Percentiles rank a stretch among this genome's conserved stretches.
Evolutionary conservation across 257 asterid genomes (phyloP).

Genomic region (Nicotiana otophora): DNA sequence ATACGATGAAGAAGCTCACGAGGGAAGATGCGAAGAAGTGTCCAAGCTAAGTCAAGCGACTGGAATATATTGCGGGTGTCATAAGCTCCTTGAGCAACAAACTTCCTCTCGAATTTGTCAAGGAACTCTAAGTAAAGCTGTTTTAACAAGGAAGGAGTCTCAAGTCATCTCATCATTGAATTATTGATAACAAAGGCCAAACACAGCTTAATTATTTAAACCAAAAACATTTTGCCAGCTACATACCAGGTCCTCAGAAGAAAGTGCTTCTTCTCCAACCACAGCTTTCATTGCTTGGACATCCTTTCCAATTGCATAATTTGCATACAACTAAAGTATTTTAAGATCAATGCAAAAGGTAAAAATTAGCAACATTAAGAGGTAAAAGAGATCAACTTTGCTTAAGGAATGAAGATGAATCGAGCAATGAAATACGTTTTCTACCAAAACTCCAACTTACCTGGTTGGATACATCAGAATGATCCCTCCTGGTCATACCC

Average conservation of each 20-base stretch:
- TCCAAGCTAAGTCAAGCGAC: slow-evolving; percentile 97
- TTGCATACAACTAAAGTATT: slow-evolving; percentile 54
- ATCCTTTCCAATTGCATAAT: slow-evolving; percentile 82
- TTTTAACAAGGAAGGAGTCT: background rate
- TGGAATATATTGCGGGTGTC: slow-evolving; percentile 86
- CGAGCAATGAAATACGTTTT: background rate
- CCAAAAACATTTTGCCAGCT: background rate
- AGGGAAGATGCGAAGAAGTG: slow-evolving; percentile 93
- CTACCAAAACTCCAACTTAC: slow-evolving; percentile 21
- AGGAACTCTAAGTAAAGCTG: slow-evolving; percentile 81
- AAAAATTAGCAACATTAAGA: background rate
- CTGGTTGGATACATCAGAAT: slow-evolving; percentile 97
- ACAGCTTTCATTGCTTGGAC: slow-evolving; percentile 92
- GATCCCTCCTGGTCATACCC: slow-evolving; percentile 98
- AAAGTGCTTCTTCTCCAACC: slow-evolving; percentile 87
- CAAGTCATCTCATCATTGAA: slow-evolving; percentile 10
- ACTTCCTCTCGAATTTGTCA: slow-evolving; percentile 81
- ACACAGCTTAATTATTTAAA: background rate
- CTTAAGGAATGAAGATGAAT: background rate
- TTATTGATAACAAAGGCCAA: background rate
- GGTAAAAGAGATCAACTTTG: background rate
- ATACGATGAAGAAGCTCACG: slow-evolving; percentile 97
- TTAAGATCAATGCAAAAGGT: background rate
- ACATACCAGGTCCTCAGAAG: slow-evolving; percentile 81
- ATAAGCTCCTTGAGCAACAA: slow-evolving; percentile 72